Conservation (phyloP, 306 rosid genomes). For the Citrullus amarus region DNA sequence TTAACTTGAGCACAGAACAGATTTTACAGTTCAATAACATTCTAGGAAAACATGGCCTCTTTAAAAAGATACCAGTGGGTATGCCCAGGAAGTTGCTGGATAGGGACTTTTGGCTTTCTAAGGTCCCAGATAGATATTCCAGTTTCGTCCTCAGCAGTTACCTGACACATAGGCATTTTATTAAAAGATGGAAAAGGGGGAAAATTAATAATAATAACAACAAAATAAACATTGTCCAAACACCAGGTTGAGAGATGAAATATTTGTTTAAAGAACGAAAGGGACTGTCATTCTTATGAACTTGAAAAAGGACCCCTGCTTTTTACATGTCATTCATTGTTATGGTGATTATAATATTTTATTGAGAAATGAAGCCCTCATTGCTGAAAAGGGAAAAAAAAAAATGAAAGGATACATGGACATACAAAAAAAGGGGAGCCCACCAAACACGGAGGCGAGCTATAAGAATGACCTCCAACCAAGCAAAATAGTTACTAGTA, state of each 20-base stretch:
- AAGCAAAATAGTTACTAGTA: too few species aligned
- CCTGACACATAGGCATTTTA: slow-evolving; percentile 27
- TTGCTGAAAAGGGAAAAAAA: too few species aligned
- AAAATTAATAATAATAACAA: too few species aligned
- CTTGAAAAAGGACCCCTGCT: background rate
- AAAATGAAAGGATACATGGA: too few species aligned
- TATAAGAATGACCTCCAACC: too few species aligned
- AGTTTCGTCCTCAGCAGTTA: slow-evolving; percentile 80
- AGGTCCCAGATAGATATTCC: slow-evolving; percentile 91
- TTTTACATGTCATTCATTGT: background rate
- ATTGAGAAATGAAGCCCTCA: too few species aligned
- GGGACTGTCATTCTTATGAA: background rate
- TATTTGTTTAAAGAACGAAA: background rate
- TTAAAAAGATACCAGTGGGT: slow-evolving; percentile 67
- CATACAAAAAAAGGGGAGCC: too few species aligned
- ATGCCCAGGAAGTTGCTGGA: slow-evolving; percentile 88
- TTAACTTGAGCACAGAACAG: background rate
- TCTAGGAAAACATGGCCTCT: slow-evolving; percentile 6
- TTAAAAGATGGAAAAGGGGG: background rate
- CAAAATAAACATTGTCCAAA: background rate
- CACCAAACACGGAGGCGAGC: too few species aligned
- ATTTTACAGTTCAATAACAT: background rate
- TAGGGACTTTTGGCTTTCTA: slow-evolving; percentile 62
- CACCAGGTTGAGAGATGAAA: background rate
- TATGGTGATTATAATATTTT: background rate